A percentile compares a stretch with the other conserved stretches of the same genome.
Evolutionary conservation across 2,329 filamentous ascomycete genomes (phyloP).

Genomic region (Exophiala alcalophila): DNA sequence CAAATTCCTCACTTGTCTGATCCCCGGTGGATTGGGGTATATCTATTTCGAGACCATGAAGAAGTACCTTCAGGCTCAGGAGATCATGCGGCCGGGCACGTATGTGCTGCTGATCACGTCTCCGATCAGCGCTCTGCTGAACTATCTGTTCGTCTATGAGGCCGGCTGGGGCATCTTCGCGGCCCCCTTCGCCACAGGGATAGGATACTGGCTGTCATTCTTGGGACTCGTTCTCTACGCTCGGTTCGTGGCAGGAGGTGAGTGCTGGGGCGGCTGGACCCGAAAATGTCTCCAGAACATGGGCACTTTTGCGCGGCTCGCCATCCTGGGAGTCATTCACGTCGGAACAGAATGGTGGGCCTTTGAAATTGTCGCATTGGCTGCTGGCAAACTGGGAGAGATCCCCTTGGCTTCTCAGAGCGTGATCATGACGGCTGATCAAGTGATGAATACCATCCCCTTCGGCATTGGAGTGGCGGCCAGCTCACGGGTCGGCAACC

Average conservation of each 20-base stretch:
- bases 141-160: slow-evolving; percentile 69
- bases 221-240: slow-evolving; percentile 71
- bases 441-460: slow-evolving; percentile 79
- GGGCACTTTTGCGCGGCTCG: slow-evolving; percentile 68
- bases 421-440: slow-evolving; percentile 86
- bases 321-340: slow-evolving; percentile 72
- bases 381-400: slow-evolving; percentile 75
- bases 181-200: slow-evolving; percentile 75
- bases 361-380: slow-evolving; percentile 84
- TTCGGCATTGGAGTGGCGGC: slow-evolving; percentile 83
- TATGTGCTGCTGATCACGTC: slow-evolving; percentile 62
- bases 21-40: slow-evolving; percentile 80
- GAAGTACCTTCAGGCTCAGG: slow-evolving; percentile 59
- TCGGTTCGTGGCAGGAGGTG: slow-evolving; percentile 64
- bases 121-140: slow-evolving; percentile 57
- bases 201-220: slow-evolving; percentile 85
- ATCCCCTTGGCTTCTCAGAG: slow-evolving; percentile 77
- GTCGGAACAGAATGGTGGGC: slow-evolving; percentile 95
- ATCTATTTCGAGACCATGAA: slow-evolving; percentile 80
- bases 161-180: slow-evolving; percentile 70
- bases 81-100: slow-evolving; percentile 63
- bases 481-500: slow-evolving; percentile 73
- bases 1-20: slow-evolving; percentile 68
- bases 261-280: slow-evolving; percentile 77
- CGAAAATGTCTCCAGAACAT: slow-evolving; percentile 64